Evolutionary conservation across 768 basidiomycete species (phyloP).

Genomic region (Thelephora aurantiotincta): DNA sequence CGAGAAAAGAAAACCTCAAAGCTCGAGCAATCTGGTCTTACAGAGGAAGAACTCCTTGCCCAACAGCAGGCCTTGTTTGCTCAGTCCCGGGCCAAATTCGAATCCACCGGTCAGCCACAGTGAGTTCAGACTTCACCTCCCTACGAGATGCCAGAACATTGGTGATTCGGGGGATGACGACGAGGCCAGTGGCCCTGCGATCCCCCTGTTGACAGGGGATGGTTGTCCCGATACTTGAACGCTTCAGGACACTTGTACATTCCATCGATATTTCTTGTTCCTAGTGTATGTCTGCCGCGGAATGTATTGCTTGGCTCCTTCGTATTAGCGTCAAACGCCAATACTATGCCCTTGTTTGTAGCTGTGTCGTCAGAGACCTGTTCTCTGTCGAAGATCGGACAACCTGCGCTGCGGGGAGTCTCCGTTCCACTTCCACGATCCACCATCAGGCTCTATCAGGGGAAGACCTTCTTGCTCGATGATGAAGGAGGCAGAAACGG

Average conservation of each 20-base stretch:
- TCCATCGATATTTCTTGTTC: too few species aligned
- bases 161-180: neutral
- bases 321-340: too few species aligned
- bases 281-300: too few species aligned
- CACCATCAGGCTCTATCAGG: slow-evolving; percentile 15
- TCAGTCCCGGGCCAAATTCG: slow-evolving; percentile 72
- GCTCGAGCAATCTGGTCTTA: slow-evolving; percentile 76
- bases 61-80: slow-evolving; percentile 90
- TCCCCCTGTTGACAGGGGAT: too few species aligned
- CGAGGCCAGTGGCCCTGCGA: too few species aligned
- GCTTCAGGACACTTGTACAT: too few species aligned
- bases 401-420: slow-evolving; percentile 48
- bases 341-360: slow-evolving; percentile 12
- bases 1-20: slow-evolving; percentile 89
- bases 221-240: too few species aligned
- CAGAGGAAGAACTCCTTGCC: slow-evolving; percentile 77
- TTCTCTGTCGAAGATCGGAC: slow-evolving; percentile 30
- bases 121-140: slow-evolving; percentile 1
- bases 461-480: slow-evolving; percentile 80
- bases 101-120: slow-evolving; percentile 40
- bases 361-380: slow-evolving; percentile 7
- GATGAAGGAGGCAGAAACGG: slow-evolving; percentile 69
- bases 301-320: too few species aligned
- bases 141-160: slow-evolving; percentile 1
- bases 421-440: slow-evolving; percentile 44